Base-by-base conservation (phyloP, 2,329 filamentous ascomycete species). In the Periconia sp. region DNA sequence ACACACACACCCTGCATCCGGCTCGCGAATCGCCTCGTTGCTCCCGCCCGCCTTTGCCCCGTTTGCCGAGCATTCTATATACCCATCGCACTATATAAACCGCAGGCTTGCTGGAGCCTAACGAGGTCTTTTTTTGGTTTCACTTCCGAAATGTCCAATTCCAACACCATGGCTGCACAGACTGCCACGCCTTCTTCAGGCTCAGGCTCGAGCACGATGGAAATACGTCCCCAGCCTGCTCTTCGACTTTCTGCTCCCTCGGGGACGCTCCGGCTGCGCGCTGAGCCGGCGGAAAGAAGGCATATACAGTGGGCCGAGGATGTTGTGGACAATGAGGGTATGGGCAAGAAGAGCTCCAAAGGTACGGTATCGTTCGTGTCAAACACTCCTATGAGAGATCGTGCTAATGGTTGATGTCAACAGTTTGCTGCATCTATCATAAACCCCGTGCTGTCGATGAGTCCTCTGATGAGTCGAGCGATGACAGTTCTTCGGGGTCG, bases 341-440 rank as follows among this genome's bases (percentile, higher is more conserved):
- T 97, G 69, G 91, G 91, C 6, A 88, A 89, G 72, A 99, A 97
- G 75, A 92, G 84, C 53, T 95, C 89, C 13, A 99, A 99, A 83
- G 89, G 90, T 92, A 70, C 23, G 70, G 18, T 19, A 13, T 10
- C 29, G n/a, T 25, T n/a, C 17, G 6, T 13, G 9, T 3, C 15
- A 11, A 4, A 11, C 16, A 11, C 17, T 15, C 11, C 17, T 8
- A 18, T 29, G 12, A 11, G 15, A 15, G 10, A 25, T 12, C n/a
- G 21, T 15, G 29, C 50, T 61, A 48, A 59, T 22, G n/a, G n/a
- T n/a, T n/a, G n/a, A 22, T 33, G 13, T 3, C 7, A 9, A 7
- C 36, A 95, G 94, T 97, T n/a, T 99, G 94, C 80, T 99, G 94
- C 71, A 99, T 99, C 70, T 99, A 96, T 74, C 92, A 96, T 74